Conservation (phyloP, 1,284 basidiomycete species). For the Mycosarcoma mackinlayi region DNA sequence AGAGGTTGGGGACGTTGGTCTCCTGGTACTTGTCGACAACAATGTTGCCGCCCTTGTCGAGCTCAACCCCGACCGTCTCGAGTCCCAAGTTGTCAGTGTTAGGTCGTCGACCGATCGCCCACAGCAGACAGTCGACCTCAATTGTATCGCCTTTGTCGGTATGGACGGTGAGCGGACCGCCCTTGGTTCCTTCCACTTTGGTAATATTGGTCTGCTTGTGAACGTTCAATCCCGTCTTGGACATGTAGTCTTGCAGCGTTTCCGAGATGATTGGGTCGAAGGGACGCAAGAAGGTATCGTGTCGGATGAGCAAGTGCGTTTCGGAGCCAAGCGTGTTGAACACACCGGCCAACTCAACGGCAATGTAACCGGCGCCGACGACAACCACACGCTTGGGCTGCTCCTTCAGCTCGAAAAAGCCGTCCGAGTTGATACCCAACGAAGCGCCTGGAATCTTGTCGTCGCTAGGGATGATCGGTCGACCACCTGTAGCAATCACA, state of each 20-base stretch:
- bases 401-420: slow-evolving; percentile 90
- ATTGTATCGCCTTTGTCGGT: slow-evolving; percentile 76
- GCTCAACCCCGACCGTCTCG: slow-evolving; percentile 80
- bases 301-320: slow-evolving; percentile 90
- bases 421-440: slow-evolving; percentile 91
- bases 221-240: slow-evolving; percentile 86
- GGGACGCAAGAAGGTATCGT: slow-evolving; percentile 87
- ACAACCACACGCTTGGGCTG: slow-evolving; percentile 94
- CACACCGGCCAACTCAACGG: slow-evolving; percentile 76
- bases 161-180: slow-evolving; percentile 59
- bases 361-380: slow-evolving; percentile 96
- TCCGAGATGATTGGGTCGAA: slow-evolving; percentile 92
- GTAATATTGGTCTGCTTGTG: slow-evolving; percentile 82
- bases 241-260: slow-evolving; percentile 91
- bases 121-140: slow-evolving; percentile 88
- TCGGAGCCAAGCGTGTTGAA: slow-evolving; percentile 72
- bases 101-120: slow-evolving; percentile 92
- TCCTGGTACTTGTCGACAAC: slow-evolving; percentile 88
- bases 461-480: slow-evolving; percentile 83
- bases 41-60: slow-evolving; percentile 82
- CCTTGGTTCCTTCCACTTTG: slow-evolving; percentile 75
- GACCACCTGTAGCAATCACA: slow-evolving; percentile 83
- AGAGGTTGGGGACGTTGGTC: slow-evolving; percentile 78
- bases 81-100: slow-evolving; percentile 83
- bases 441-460: slow-evolving; percentile 86